A percentile compares a stretch with the other conserved stretches of the same genome.
Evolutionary conservation across 345 rosid genomes (phyloP).

Genomic region (Cardiospermum halicacabum): DNA sequence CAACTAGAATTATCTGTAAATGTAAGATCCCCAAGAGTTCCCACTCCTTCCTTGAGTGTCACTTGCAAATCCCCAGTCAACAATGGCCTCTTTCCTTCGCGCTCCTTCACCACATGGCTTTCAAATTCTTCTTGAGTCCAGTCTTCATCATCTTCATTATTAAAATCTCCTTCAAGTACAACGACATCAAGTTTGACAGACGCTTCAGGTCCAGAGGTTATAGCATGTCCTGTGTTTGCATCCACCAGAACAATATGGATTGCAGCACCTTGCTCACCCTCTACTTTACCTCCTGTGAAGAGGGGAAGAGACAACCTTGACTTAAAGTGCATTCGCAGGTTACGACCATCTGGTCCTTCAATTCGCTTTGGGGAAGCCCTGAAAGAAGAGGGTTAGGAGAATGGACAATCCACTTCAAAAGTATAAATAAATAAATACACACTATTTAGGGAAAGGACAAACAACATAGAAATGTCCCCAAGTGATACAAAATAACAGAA

Average conservation of each 20-base stretch:
- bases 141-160: constrained; percentile 83
- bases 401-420: not conserved
- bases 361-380: constrained; percentile 85
- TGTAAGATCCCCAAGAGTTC: constrained; percentile 81
- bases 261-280: constrained; percentile 98
- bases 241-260: constrained; percentile 78
- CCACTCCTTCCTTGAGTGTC: constrained; percentile 95
- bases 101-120: constrained; percentile 91
- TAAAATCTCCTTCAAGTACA: constrained; percentile 96
- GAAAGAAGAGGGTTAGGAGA: constrained; percentile 16
- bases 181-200: constrained; percentile 73
- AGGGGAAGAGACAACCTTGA: constrained; percentile 96
- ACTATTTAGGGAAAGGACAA: not conserved
- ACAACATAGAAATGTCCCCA: not conserved
- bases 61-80: constrained; percentile 83
- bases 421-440: not conserved
- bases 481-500: not conserved
- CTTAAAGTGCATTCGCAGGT: constrained; percentile 68
- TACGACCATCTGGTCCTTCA: constrained; percentile 87
- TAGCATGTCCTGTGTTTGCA: constrained; percentile 60
- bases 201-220: constrained; percentile 80
- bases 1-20: constrained; percentile 98
- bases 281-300: constrained; percentile 95
- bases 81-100: constrained; percentile 93
- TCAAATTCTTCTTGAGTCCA: constrained; percentile 94